These are phyloP conservation scores for Diplodia scrobiculata DNA, from an alignment of 2,329 filamentous ascomycete genomes.

Conservation along the genomic window DNA sequence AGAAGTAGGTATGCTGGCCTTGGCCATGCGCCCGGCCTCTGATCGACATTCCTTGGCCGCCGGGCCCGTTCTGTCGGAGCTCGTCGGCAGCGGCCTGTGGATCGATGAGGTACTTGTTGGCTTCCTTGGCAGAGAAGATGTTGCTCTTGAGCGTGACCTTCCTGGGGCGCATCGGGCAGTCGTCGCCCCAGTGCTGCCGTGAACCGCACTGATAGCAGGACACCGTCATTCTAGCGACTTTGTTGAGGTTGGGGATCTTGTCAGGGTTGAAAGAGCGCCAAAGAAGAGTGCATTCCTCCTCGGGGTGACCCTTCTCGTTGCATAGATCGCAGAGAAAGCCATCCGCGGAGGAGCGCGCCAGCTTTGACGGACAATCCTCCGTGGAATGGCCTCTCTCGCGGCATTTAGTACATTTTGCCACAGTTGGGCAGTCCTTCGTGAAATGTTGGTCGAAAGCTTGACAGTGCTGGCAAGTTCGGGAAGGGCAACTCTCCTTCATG, in stretches of 20 bases:
- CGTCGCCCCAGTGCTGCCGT: slow-evolving; percentile 59
- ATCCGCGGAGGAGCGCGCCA: slow-evolving; percentile 57
- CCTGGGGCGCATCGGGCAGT: slow-evolving; percentile 47
- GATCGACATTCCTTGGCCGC: slow-evolving; percentile 30
- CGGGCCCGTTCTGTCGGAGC: neutral
- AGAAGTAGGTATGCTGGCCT: slow-evolving; percentile 15
- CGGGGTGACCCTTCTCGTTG: slow-evolving; percentile 58
- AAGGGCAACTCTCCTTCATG: slow-evolving; percentile 48
- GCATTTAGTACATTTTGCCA: slow-evolving; percentile 61
- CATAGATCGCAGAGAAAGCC: slow-evolving; percentile 64
- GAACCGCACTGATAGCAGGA: slow-evolving; percentile 62
- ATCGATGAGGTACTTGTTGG: slow-evolving; percentile 28
- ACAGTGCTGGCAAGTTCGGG: slow-evolving; percentile 50
- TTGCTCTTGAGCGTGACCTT: neutral
- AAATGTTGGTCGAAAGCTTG: slow-evolving; percentile 50
- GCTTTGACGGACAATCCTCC: slow-evolving; percentile 58
- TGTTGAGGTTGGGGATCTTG: slow-evolving; percentile 43
- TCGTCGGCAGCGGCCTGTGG: slow-evolving; percentile 4
- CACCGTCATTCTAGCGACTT: slow-evolving; percentile 54
- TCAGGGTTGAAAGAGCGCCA: slow-evolving; percentile 60
- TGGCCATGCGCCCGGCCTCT: slow-evolving; percentile 29
- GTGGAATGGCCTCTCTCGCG: slow-evolving; percentile 62
- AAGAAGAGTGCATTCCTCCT: slow-evolving; percentile 61
- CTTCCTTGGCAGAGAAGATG: slow-evolving; percentile 31
- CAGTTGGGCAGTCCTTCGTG: slow-evolving; percentile 55